Percentiles rank a stretch among this genome's conserved stretches.
These are phyloP conservation scores for Staphylotrichum tortipilum DNA, from an alignment of 495 filamentous ascomycete species.

Conservation along the genomic window DNA sequence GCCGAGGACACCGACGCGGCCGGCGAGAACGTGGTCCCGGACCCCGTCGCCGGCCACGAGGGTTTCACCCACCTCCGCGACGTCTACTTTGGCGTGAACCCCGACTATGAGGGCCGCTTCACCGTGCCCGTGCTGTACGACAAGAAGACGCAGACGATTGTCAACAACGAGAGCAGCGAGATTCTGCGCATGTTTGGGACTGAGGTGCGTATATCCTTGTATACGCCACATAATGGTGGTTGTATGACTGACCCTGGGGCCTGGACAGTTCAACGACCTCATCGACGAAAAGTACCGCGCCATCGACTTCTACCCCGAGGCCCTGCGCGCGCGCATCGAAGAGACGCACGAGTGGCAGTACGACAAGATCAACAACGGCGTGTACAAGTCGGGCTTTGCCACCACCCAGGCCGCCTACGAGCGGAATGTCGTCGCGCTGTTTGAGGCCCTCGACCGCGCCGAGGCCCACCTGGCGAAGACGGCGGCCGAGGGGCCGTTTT, in stretches of 20 bases:
- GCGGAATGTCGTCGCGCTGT: constrained; percentile 49
- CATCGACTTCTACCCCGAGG: constrained; percentile 49
- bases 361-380: constrained; percentile 57
- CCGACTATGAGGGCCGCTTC: constrained; percentile 62
- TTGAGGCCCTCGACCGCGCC: constrained; percentile 53
- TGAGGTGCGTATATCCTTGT: constrained; percentile 25
- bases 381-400: constrained; percentile 65
- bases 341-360: constrained; percentile 59
- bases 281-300: constrained; percentile 40
- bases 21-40: constrained; percentile 37
- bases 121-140: constrained; percentile 79
- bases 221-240: too few relatives aligned
- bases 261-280: constrained; percentile 45
- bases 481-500: constrained; percentile 45
- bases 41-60: constrained; percentile 58
- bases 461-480: constrained; percentile 45
- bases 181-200: constrained; percentile 66
- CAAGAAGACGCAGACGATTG: constrained; percentile 60
- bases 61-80: constrained; percentile 52
- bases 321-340: constrained; percentile 49
- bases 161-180: constrained; percentile 80
- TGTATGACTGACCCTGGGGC: background rate
- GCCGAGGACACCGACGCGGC: constrained; percentile 50
- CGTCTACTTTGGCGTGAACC: constrained; percentile 62
- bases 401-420: constrained; percentile 57